Evolutionary conservation across 73 alveolate genomes (phyloP).

Genomic region (Tetrahymena elliotti): DNA sequence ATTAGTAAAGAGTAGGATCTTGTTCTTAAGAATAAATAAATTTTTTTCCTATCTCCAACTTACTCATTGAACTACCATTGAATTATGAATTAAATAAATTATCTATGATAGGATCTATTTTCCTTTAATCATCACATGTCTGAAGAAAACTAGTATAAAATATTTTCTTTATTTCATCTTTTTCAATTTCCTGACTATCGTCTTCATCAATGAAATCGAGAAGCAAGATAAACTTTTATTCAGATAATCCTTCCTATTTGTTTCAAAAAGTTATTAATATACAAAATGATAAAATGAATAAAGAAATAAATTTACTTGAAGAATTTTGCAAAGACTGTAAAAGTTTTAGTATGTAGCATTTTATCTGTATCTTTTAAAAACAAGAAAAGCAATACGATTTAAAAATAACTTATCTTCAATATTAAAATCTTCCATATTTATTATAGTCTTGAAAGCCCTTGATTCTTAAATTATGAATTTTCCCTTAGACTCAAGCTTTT

Average conservation of each 20-base stretch:
- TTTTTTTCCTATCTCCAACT: neutral
- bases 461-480: conserved; percentile 3
- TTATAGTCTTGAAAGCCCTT: neutral
- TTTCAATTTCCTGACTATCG: neutral
- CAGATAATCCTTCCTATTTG: neutral
- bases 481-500: neutral
- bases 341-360: neutral
- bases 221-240: neutral
- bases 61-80: neutral
- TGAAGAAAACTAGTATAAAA: neutral
- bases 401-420: conserved; percentile 31
- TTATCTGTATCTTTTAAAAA: conserved; percentile 3
- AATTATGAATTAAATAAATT: neutral
- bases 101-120: neutral
- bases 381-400: conserved; percentile 24
- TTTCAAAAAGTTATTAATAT: too few species aligned
- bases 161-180: conserved; percentile 16
- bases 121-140: neutral
- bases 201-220: conserved; percentile 22
- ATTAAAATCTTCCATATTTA: conserved; percentile 10
- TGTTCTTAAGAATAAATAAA: neutral
- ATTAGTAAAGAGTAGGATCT: neutral
- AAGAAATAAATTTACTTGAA: neutral
- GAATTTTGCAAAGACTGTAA: neutral
- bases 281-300: too few species aligned